These are phyloP conservation scores for Nigrospora sphaerica DNA, from an alignment of 2,329 filamentous ascomycete species.

Conservation along the genomic window DNA sequence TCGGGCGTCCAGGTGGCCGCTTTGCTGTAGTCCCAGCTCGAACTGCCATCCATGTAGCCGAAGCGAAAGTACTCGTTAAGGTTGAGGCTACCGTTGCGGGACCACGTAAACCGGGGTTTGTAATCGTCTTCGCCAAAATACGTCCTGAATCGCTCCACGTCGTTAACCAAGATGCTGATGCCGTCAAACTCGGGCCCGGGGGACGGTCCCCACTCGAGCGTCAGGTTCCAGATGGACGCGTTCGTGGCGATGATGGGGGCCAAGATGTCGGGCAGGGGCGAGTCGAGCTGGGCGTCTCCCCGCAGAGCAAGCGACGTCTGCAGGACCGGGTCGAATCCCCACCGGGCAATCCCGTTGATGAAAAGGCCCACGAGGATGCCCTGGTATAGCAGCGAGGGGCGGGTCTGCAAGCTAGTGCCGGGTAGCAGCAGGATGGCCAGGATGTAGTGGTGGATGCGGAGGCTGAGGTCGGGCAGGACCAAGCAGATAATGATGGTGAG, in stretches of 20 bases:
- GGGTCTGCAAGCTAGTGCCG: conserved; percentile 81
- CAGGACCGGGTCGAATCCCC: conserved; percentile 86
- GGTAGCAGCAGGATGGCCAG: conserved; percentile 80
- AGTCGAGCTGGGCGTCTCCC: conserved; percentile 58
- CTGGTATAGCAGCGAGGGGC: conserved; percentile 79
- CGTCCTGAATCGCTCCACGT: conserved; percentile 72
- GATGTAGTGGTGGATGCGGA: conserved; percentile 91
- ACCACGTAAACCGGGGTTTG: conserved; percentile 49
- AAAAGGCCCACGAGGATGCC: conserved; percentile 86
- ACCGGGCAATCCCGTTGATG: conserved; percentile 86
- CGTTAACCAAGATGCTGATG: conserved; percentile 74
- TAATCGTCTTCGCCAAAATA: conserved; percentile 55
- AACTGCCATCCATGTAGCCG: conserved; percentile 61
- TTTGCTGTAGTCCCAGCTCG: conserved; percentile 64
- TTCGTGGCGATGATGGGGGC: conserved; percentile 38
- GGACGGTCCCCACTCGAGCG: conserved; percentile 46
- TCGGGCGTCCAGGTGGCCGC: conserved; percentile 63
- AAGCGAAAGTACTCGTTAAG: conserved; percentile 72
- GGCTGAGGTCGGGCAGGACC: conserved; percentile 65
- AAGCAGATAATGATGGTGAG: conserved; percentile 63
- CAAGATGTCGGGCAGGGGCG: conserved; percentile 49
- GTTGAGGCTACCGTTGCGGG: conserved; percentile 33
- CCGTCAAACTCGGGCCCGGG: conserved; percentile 57
- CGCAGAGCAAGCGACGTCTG: conserved; percentile 71
- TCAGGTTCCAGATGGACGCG: conserved; percentile 54